Percentiles rank a stretch among this genome's conserved stretches.
phyloP scores from a whole-genome alignment of 176 grass and related monocot species.

The Urochloa ruziziensis region DNA sequence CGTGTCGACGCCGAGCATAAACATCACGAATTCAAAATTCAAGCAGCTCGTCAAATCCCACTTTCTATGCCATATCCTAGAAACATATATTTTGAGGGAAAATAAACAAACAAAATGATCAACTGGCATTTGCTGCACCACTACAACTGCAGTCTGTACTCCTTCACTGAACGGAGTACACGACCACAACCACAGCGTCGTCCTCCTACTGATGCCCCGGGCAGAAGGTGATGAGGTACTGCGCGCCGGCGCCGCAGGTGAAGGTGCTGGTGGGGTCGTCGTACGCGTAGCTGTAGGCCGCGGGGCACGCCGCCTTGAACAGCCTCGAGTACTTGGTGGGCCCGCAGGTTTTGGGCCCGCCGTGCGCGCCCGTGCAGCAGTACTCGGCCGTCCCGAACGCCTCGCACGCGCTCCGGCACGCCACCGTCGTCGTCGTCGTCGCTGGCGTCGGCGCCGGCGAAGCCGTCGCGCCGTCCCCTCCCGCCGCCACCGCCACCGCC shows the following conservation, averaged over 20 bases:
- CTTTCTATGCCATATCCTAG: neutral
- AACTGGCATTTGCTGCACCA: neutral
- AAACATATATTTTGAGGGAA: neutral
- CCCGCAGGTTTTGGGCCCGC: slow-evolving; percentile 47
- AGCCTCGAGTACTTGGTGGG: slow-evolving; percentile 68
- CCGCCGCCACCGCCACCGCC: neutral
- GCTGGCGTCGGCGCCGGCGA: neutral
- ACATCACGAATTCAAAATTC: too few species aligned
- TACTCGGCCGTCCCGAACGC: slow-evolving; percentile 70
- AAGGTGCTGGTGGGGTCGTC: slow-evolving; percentile 91
- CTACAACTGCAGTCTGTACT: neutral
- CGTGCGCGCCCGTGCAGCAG: slow-evolving; percentile 78
- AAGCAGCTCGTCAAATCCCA: neutral
- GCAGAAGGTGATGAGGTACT: slow-evolving; percentile 84
- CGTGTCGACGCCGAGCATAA: neutral
- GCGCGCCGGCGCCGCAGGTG: slow-evolving; percentile 64
- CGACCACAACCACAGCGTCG: neutral
- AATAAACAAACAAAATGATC: neutral
- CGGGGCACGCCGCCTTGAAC: slow-evolving; percentile 82
- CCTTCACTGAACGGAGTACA: too few species aligned
- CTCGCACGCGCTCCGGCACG: slow-evolving; percentile 84
- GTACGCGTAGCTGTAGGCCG: slow-evolving; percentile 90
- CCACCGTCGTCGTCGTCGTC: slow-evolving; percentile 17
- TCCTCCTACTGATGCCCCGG: slow-evolving; percentile 25
- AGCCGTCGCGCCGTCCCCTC: neutral